A percentile compares a stretch with the other conserved stretches of the same genome.
Conservation (phyloP, 768 basidiomycete species). For the Pisolithus tinctorius region DNA sequence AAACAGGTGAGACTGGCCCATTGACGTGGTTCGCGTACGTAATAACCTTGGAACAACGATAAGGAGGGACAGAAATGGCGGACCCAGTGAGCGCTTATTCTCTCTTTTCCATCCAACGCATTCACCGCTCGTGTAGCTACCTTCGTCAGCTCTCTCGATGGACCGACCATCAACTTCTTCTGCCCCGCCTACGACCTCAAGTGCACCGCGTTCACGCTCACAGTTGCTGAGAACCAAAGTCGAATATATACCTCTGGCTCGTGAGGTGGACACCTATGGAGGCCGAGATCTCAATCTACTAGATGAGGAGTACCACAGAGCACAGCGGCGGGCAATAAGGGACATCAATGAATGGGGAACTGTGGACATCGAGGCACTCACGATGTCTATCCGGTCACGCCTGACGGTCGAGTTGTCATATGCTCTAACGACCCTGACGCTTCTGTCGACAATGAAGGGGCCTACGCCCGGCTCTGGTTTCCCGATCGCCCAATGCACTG, state of each 20-base stretch:
- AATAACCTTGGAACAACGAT: conserved; percentile 21
- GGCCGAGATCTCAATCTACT: conserved; percentile 72
- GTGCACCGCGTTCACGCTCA: conserved; percentile 33
- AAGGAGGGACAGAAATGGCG: conserved; percentile 39
- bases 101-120: conserved; percentile 8
- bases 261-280: conserved; percentile 69
- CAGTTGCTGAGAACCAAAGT: conserved; percentile 71
- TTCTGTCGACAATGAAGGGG: conserved; percentile 74
- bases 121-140: conserved; percentile 11
- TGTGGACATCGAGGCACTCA: conserved; percentile 87
- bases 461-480: conserved; percentile 55
- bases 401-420: conserved; percentile 82
- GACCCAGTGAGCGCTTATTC: conserved; percentile 37
- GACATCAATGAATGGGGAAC: conserved; percentile 82
- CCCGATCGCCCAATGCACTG: conserved; percentile 66
- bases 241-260: conserved; percentile 78
- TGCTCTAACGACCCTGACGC: conserved; percentile 78
- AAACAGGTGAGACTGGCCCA: conserved; percentile 49
- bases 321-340: conserved; percentile 52
- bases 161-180: conserved; percentile 19
- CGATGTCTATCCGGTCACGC: conserved; percentile 87
- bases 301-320: conserved; percentile 50
- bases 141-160: conserved; percentile 12
- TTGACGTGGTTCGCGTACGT: conserved; percentile 17
- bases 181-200: conserved; percentile 24